Conservation (phyloP, 2,329 filamentous ascomycete species). For the Zymoseptoria ardabiliae region DNA sequence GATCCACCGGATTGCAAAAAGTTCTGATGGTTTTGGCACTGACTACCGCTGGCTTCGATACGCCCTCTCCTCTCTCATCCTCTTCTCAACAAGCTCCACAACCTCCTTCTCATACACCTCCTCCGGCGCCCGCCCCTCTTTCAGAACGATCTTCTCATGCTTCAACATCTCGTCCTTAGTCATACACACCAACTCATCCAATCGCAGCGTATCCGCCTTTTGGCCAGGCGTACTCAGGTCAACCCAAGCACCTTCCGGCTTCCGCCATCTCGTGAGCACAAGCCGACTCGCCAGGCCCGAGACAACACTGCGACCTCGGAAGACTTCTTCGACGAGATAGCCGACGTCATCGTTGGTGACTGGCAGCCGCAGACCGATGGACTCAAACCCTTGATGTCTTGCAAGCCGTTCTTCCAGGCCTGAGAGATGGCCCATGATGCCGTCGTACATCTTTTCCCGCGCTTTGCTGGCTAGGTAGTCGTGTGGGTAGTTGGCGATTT, state of each 20-base stretch:
- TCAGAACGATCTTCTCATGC: conserved; percentile 75
- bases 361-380: conserved; percentile 69
- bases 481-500: conserved; percentile 72
- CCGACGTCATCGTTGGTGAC: conserved; percentile 73
- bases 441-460: conserved; percentile 86
- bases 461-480: conserved; percentile 76
- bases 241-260: conserved; percentile 52
- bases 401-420: conserved; percentile 71
- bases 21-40: background rate
- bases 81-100: conserved; percentile 58
- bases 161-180: conserved; percentile 79
- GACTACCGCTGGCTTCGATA: conserved; percentile 11
- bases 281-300: conserved; percentile 75
- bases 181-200: conserved; percentile 77
- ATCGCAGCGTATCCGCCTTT: conserved; percentile 61
- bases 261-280: conserved; percentile 72
- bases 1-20: background rate
- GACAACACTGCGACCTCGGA: conserved; percentile 70
- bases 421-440: conserved; percentile 68
- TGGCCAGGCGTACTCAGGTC: conserved; percentile 65
- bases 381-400: conserved; percentile 45
- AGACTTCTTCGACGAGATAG: conserved; percentile 86
- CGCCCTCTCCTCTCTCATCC: conserved; percentile 55
- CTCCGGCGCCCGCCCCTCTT: conserved; percentile 57
- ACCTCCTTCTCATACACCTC: conserved; percentile 67